A percentile compares a stretch with the other conserved stretches of the same genome.
Evolutionary conservation across 495 filamentous ascomycete genomes (phyloP).

Genomic region (Neurospora sp.): DNA sequence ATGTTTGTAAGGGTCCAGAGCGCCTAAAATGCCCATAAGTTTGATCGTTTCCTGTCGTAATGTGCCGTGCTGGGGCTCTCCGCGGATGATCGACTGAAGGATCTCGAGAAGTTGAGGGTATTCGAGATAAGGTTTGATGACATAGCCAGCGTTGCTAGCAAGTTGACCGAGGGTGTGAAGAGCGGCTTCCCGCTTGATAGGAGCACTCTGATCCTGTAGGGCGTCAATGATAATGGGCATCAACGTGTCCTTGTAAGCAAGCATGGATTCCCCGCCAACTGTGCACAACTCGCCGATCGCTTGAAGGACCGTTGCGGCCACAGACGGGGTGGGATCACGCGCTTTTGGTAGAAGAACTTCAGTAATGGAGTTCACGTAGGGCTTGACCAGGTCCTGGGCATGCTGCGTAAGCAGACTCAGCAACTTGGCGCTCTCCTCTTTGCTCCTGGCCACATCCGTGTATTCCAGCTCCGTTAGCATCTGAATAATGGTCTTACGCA

Average conservation of each 20-base stretch:
- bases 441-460: conserved; percentile 84
- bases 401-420: conserved; percentile 88
- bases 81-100: conserved; percentile 86
- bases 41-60: conserved; percentile 92
- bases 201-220: conserved; percentile 83
- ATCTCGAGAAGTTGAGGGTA: conserved; percentile 88
- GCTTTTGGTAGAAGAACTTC: conserved; percentile 83
- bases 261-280: conserved; percentile 87
- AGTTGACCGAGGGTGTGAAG: conserved; percentile 85
- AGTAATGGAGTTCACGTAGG: conserved; percentile 92
- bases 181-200: conserved; percentile 80
- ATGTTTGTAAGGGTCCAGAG: conserved; percentile 91
- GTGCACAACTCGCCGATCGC: conserved; percentile 88
- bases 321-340: conserved; percentile 67
- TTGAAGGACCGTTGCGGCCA: conserved; percentile 85
- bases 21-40: conserved; percentile 90
- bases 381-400: conserved; percentile 80
- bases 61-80: conserved; percentile 66
- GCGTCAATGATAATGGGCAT: conserved; percentile 94
- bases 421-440: conserved; percentile 89
- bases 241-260: conserved; percentile 71
- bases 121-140: conserved; percentile 91
- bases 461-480: conserved; percentile 91
- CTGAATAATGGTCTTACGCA: conserved; percentile 91
- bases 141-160: conserved; percentile 90